phyloP scores from a whole-genome alignment of 148 eudicot species.

The Spergularia marina region DNA sequence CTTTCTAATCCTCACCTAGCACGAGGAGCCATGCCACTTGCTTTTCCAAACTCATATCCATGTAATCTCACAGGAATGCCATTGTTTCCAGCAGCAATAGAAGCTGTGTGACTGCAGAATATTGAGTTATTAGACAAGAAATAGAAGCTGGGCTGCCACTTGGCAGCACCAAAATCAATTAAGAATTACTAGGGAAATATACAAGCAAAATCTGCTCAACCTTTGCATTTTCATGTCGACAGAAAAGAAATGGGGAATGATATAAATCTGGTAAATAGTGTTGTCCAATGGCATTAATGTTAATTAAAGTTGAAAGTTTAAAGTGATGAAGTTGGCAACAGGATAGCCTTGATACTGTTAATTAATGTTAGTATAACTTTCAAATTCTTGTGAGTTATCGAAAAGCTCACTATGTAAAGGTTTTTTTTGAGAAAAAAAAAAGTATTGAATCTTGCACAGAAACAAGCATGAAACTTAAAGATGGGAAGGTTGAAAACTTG shows the following conservation, averaged over 20 bases:
- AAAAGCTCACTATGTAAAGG: too few species aligned
- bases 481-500: too few species aligned
- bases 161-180: not conserved
- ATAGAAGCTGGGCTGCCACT: not conserved
- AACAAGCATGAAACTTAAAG: too few species aligned
- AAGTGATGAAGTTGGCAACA: not conserved
- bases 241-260: not conserved
- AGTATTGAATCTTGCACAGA: too few species aligned
- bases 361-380: too few species aligned
- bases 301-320: not conserved
- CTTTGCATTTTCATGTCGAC: not conserved
- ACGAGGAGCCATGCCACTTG: constrained; percentile 99
- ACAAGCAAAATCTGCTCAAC: not conserved
- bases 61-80: constrained; percentile 91
- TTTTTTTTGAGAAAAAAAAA: too few species aligned
- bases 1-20: constrained; percentile 59
- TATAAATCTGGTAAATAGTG: not conserved
- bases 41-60: constrained; percentile 89
- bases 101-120: constrained; percentile 80
- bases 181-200: not conserved
- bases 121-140: constrained; percentile 7
- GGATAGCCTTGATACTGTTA: not conserved
- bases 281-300: not conserved
- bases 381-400: too few species aligned
- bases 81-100: constrained; percentile 98